Base-by-base conservation (phyloP, 495 filamentous ascomycete species). In the Penicillium flavigenum region DNA sequence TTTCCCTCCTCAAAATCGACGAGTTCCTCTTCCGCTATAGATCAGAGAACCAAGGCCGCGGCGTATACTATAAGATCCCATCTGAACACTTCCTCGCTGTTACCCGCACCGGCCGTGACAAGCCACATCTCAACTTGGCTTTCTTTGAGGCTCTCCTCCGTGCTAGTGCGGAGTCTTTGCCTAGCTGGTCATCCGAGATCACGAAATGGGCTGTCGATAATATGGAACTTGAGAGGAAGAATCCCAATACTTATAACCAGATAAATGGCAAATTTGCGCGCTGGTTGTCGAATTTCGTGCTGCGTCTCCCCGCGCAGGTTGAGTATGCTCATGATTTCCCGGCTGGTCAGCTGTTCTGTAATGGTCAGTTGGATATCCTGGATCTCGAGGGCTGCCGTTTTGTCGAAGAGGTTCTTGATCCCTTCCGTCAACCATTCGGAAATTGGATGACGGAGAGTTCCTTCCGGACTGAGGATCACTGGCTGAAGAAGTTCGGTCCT, bases 161-260 rank as follows among this genome's bases (percentile, higher is more conserved):
- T 17, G 62, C 73, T 11, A 76, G 65, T 43, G 73, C 76, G 0
- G 76, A 79, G 57, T 76, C 73, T 16, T 39, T 78, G 1, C 76
- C 76, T 2, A 17, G 54, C 2, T 60, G 73, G 29, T 68, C 70
- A 0, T 32, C 68, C 2, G 69, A 72, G 29, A 64, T 79, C 16
- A 71, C 66, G 0, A 52, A 70, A 32, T 79, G 75, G 75, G 67
- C 61, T 0, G 60, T 75, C 38, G 64, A 70, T n/a, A 63, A 64
- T 17, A 43, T 58, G 10, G 43, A 39, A 11, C 54, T 60, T 10
- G 51, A 41, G 3, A 44, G 41, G 10, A 22, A 27, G 9, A 24
- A 58, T 6, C 51, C 48, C 0, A 46, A 0, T 5, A 1, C 17
- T 14, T 59, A 65, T 31, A 48, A 46, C 9, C 3, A 49, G 16